Conservation (phyloP, 345 rosid species). For the Salix koriyanagi region DNA sequence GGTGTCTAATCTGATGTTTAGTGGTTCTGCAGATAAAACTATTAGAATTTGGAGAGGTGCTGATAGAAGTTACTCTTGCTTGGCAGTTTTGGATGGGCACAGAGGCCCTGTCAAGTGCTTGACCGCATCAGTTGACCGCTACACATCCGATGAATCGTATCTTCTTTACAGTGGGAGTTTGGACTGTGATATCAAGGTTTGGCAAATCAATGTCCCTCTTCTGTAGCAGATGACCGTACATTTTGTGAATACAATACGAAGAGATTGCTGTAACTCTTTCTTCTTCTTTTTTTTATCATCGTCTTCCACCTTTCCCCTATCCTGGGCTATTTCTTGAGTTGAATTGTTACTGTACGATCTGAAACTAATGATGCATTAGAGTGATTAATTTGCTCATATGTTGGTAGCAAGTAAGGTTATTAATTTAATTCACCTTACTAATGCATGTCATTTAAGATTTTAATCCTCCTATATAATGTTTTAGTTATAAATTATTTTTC, state of each 20-base stretch:
- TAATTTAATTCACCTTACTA: too few species aligned
- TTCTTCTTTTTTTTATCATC: not conserved
- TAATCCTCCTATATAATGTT: too few species aligned
- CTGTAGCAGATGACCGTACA: not conserved
- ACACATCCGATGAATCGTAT: slow-evolving; percentile 30
- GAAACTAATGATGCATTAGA: not conserved
- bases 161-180: slow-evolving; percentile 76
- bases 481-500: too few species aligned
- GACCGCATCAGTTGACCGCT: slow-evolving; percentile 45
- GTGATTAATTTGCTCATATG: not conserved
- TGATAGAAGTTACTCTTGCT: slow-evolving; percentile 42
- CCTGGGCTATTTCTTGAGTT: not conserved
- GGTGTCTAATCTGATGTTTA: slow-evolving; percentile 57
- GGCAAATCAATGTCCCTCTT: slow-evolving; percentile 53
- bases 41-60: slow-evolving; percentile 66
- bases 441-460: too few species aligned
- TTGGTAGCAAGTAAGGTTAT: too few species aligned
- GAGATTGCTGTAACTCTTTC: not conserved
- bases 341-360: not conserved
- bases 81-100: slow-evolving; percentile 74
- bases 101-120: slow-evolving; percentile 85
- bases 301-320: not conserved
- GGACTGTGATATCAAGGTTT: slow-evolving; percentile 80
- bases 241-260: not conserved
- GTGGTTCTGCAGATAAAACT: slow-evolving; percentile 84